These are phyloP conservation scores for Colletotrichum destructivum DNA, from an alignment of 2,329 filamentous ascomycete genomes.

Conservation along the genomic window DNA sequence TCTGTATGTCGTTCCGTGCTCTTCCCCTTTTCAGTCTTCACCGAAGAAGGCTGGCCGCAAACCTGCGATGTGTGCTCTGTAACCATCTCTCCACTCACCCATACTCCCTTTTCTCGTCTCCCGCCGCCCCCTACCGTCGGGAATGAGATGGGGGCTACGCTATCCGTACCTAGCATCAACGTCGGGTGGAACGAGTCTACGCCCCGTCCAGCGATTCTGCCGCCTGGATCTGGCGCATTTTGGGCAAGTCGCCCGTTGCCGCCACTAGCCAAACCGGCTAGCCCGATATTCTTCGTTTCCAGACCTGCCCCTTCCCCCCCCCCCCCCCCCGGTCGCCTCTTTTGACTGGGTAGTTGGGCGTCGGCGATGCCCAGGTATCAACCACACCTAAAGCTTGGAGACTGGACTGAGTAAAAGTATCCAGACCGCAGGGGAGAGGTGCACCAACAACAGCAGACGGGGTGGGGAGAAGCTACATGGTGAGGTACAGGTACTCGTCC, in stretches of 20 bases:
- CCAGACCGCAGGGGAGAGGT: neutral
- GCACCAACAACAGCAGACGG: slow-evolving; percentile 7
- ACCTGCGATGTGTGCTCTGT: neutral
- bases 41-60: neutral
- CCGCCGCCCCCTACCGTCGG: slow-evolving; percentile 7
- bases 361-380: neutral
- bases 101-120: neutral
- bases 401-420: neutral
- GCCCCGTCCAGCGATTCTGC: slow-evolving; percentile 27
- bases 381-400: neutral
- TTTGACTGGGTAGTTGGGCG: neutral
- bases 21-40: no score
- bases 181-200: slow-evolving; percentile 32
- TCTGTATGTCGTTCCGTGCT: neutral
- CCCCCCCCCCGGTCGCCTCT: neutral
- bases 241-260: slow-evolving; percentile 29
- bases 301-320: neutral
- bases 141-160: slow-evolving; percentile 18
- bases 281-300: slow-evolving; percentile 25
- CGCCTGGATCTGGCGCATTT: slow-evolving; percentile 15
- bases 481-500: neutral
- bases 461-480: neutral
- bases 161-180: slow-evolving; percentile 9
- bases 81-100: neutral
- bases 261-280: slow-evolving; percentile 6